These are phyloP conservation scores for Calonectria crousiana DNA, from an alignment of 2,329 filamentous ascomycete species.

Conservation along the genomic window DNA sequence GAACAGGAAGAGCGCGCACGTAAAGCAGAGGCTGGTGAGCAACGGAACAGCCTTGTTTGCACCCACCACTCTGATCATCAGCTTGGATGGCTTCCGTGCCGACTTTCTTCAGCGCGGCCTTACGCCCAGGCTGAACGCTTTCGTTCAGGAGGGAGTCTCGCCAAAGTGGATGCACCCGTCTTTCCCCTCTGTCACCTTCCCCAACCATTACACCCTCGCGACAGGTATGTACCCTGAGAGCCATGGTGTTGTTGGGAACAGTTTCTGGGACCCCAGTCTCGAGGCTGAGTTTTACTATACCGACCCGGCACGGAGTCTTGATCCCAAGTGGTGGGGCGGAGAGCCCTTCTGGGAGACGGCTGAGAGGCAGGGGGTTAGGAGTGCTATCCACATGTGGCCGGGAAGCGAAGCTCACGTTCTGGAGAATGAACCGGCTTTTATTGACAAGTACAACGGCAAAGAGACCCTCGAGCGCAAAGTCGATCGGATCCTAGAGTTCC, in stretches of 20 bases:
- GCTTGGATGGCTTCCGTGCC: slow-evolving; percentile 94
- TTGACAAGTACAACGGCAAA: slow-evolving; percentile 87
- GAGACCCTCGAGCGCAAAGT: slow-evolving; percentile 83
- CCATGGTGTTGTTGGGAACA: slow-evolving; percentile 94
- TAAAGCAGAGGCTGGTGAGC: slow-evolving; percentile 58
- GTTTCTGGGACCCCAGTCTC: slow-evolving; percentile 88
- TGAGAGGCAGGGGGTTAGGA: slow-evolving; percentile 81
- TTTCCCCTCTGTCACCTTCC: slow-evolving; percentile 96
- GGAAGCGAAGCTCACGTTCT: slow-evolving; percentile 90
- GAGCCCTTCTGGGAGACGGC: slow-evolving; percentile 96
- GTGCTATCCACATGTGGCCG: slow-evolving; percentile 98
- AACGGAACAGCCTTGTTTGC: slow-evolving; percentile 93
- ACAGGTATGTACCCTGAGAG: slow-evolving; percentile 93
- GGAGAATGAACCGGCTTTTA: slow-evolving; percentile 78
- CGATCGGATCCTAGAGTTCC: slow-evolving; percentile 80
- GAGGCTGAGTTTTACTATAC: slow-evolving; percentile 90
- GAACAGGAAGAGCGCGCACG: slow-evolving; percentile 51
- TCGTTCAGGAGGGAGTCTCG: slow-evolving; percentile 87
- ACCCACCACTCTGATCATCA: slow-evolving; percentile 93
- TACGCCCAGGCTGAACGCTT: slow-evolving; percentile 83
- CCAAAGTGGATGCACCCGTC: slow-evolving; percentile 93
- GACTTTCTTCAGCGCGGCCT: slow-evolving; percentile 89
- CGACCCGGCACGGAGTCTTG: slow-evolving; percentile 78
- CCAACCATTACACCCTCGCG: slow-evolving; percentile 93
- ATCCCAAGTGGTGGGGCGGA: slow-evolving; percentile 93